Evolutionary conservation across 2,329 filamentous ascomycete genomes (phyloP).

Genomic region (Fusarium sublunatum): DNA sequence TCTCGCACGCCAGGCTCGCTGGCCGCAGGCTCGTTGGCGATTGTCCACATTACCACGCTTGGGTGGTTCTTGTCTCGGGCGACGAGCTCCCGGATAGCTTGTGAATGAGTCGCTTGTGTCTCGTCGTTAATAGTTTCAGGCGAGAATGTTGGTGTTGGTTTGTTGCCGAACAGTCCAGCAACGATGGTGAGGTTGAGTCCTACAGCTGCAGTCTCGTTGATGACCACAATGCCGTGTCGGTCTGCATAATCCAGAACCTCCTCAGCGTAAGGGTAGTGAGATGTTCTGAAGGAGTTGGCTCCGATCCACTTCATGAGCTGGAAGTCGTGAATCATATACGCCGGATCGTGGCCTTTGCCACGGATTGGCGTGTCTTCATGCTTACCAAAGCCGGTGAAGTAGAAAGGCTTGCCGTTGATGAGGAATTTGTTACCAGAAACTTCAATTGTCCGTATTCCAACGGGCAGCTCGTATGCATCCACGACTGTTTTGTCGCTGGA

Average conservation of each 20-base stretch:
- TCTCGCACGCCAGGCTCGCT: slow-evolving; percentile 13
- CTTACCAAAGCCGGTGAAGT: slow-evolving; percentile 32
- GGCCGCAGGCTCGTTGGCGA: slow-evolving; percentile 26
- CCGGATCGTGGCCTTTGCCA: slow-evolving; percentile 23
- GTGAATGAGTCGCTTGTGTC: slow-evolving; percentile 17
- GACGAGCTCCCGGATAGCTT: slow-evolving; percentile 19
- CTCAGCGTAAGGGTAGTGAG: slow-evolving; percentile 29
- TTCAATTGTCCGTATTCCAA: slow-evolving; percentile 18
- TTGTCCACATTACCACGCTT: slow-evolving; percentile 23
- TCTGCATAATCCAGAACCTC: slow-evolving; percentile 30
- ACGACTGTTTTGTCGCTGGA: neutral
- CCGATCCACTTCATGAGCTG: slow-evolving; percentile 27
- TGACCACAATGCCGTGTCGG: slow-evolving; percentile 24
- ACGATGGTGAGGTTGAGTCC: slow-evolving; percentile 24
- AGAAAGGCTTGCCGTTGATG: slow-evolving; percentile 28
- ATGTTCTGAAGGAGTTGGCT: slow-evolving; percentile 29
- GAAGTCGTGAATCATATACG: slow-evolving; percentile 29
- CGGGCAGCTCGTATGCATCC: slow-evolving; percentile 17
- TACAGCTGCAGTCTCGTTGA: slow-evolving; percentile 22
- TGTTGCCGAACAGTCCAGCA: slow-evolving; percentile 10
- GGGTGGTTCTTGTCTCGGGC: slow-evolving; percentile 31
- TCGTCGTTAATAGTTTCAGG: slow-evolving; percentile 17
- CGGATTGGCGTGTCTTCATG: slow-evolving; percentile 26
- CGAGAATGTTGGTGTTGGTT: slow-evolving; percentile 13
- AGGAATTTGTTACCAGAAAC: slow-evolving; percentile 22